These are phyloP conservation scores for Casaregolazyma suthepensis DNA, from an alignment of 1,139 yeast genomes.

Conservation along the genomic window DNA sequence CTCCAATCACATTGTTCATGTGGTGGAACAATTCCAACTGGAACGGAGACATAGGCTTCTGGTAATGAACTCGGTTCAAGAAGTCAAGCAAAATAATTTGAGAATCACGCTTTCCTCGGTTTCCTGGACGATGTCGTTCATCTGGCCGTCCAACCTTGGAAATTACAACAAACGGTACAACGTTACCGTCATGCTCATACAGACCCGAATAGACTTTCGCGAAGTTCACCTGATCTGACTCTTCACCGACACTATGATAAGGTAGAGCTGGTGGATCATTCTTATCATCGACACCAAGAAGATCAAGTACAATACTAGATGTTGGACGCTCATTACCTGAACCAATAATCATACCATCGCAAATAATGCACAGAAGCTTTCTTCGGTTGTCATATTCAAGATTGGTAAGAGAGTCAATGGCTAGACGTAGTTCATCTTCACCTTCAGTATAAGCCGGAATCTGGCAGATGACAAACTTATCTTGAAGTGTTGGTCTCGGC, in stretches of 20 bases:
- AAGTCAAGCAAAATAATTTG: constrained; percentile 38
- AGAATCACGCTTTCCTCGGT: constrained; percentile 41
- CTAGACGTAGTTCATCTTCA: constrained; percentile 37
- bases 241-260: constrained; percentile 37
- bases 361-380: constrained; percentile 34
- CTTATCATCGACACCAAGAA: constrained; percentile 36
- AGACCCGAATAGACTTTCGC: constrained; percentile 39
- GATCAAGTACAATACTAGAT: constrained; percentile 36
- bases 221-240: constrained; percentile 34
- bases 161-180: constrained; percentile 36
- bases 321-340: constrained; percentile 39
- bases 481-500: constrained; percentile 34
- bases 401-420: constrained; percentile 37
- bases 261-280: constrained; percentile 35
- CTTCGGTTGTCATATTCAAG: constrained; percentile 36
- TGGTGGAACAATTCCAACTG: constrained; percentile 39
- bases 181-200: constrained; percentile 36
- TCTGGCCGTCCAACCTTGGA: constrained; percentile 37
- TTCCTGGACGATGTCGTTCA: constrained; percentile 36
- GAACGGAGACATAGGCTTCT: constrained; percentile 36
- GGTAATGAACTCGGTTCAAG: constrained; percentile 36
- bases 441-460: constrained; percentile 39
- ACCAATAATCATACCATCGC: constrained; percentile 40
- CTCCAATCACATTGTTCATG: constrained; percentile 37
- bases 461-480: constrained; percentile 38